Evolutionary conservation across 1,139 yeast species (phyloP).

Genomic region (Candida albicans): DNA sequence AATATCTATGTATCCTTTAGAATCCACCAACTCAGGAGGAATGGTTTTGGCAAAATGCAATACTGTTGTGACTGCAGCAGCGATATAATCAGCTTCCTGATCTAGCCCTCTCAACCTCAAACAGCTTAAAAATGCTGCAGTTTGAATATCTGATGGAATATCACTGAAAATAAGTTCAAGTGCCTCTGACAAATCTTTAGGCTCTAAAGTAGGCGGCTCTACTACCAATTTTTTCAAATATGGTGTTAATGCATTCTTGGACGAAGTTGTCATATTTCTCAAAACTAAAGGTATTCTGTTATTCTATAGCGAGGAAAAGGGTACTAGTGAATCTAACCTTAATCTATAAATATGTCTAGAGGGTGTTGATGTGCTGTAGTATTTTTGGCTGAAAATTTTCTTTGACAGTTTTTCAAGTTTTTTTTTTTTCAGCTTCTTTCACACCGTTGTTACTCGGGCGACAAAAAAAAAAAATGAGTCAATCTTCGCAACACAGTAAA

Average conservation of each 20-base stretch:
- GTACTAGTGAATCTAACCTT: too few relatives aligned
- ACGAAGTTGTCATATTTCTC: neutral
- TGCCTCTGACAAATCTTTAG: slow-evolving; percentile 61
- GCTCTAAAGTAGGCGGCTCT: slow-evolving; percentile 59
- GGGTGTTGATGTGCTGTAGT: too few relatives aligned
- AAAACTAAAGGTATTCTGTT: too few relatives aligned
- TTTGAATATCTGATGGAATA: slow-evolving; percentile 65
- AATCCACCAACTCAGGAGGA: slow-evolving; percentile 38
- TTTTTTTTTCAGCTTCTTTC: too few relatives aligned
- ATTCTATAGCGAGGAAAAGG: too few relatives aligned
- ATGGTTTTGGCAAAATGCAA: slow-evolving; percentile 61
- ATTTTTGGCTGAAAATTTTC: too few relatives aligned
- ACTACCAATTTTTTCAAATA: slow-evolving; percentile 61
- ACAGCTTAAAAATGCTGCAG: slow-evolving; percentile 77
- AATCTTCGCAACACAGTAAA: neutral
- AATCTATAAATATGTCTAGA: too few relatives aligned
- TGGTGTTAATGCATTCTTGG: slow-evolving; percentile 50
- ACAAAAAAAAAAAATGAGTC: neutral
- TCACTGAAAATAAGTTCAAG: slow-evolving; percentile 61
- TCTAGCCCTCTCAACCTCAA: slow-evolving; percentile 76
- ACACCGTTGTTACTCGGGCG: too few relatives aligned
- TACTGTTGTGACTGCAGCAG: slow-evolving; percentile 78
- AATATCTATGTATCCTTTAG: slow-evolving; percentile 71
- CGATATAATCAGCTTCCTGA: slow-evolving; percentile 75
- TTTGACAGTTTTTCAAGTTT: too few relatives aligned